A percentile compares a stretch with the other conserved stretches of the same genome.
Evolutionary conservation across 106 monocot species (phyloP).

Genomic region (Dioscorea alata): DNA sequence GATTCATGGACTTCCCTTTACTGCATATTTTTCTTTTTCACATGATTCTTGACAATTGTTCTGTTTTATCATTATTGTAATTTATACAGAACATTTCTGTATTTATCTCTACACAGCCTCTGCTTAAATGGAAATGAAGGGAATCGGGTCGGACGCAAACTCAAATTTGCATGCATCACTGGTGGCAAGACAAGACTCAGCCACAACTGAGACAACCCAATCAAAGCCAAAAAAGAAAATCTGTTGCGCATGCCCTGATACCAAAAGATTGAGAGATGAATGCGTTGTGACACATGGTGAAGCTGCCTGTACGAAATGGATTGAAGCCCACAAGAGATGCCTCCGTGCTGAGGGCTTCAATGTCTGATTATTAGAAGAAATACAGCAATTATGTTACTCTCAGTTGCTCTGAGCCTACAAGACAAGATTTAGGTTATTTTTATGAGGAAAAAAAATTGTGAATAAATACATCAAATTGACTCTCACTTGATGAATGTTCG

Average conservation of each 20-base stretch:
- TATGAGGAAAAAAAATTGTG: no score
- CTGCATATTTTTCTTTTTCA: no score
- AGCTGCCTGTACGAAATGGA: constrained; percentile 60
- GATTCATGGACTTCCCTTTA: no score
- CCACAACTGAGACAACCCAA: constrained; percentile 7
- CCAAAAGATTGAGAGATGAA: constrained; percentile 80
- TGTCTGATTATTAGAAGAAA: constrained; percentile 22
- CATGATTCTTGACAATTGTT: no score
- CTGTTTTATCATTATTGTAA: no score
- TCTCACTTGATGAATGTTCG: no score
- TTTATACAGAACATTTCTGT: no score
- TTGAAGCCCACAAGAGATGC: constrained; percentile 70
- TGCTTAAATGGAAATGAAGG: neutral
- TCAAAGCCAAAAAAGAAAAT: constrained; percentile 90
- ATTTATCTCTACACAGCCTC: no score
- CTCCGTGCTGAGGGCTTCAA: constrained; percentile 90
- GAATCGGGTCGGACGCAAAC: neutral
- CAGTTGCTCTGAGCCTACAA: no score
- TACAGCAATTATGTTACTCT: no score
- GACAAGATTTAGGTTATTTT: no score
- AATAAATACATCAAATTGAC: no score
- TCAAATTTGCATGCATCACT: constrained; percentile 1
- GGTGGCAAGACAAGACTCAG: constrained; percentile 1
- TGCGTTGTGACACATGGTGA: constrained; percentile 81
- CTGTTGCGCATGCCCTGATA: constrained; percentile 88